Base-by-base conservation (phyloP, 371 early-diverging fungal genomes). In the Dinochytrium kinnereticum region DNA sequence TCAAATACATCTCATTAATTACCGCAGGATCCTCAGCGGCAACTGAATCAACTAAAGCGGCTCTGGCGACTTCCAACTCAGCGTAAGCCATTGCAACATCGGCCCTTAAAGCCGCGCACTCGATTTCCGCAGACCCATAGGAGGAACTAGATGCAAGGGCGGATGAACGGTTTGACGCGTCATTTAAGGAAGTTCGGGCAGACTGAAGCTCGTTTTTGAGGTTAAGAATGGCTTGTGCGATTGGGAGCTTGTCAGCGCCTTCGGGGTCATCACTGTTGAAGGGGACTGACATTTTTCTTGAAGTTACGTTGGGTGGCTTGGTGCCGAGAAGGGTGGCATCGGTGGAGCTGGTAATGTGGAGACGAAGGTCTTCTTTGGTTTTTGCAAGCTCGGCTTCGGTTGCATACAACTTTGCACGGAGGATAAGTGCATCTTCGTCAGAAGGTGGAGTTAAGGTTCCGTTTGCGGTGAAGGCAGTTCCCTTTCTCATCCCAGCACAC, bases 41-140 rank as follows among this genome's bases (percentile, higher is more conserved):
- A 15, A 53, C 38, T 1, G 72, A 37, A n/a, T 76, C 78, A 13
- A 78, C 2, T 10, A 81, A 50, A 1, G 77, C 50, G 13, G 81
- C 81, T 24, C 76, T 55, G 1, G 74, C 66, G 38, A 81, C 73
- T 51, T 78, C 77, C 2, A 81, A 64, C 59, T 81, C 79, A 24
- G 81, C 81, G 64, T 68, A 66, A 0, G 64, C 72, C 78, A 81
- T 79, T 24, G 77, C 73, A 3, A 76, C 51, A 13, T 79, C 79
- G 38, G 79, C 79, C n/a, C 71, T 53, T 2, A 73, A n/a, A 19
- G 75, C 71, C 2, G 76, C 76, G 5, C 74, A 64, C 2, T 68
- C 73, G 1, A 71, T 65, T 31, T 68, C 66, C 5, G 15, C 38
- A 33, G 17, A 15, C 10, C 36, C 64, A n/a, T n/a, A n/a, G 31